These are phyloP conservation scores for Cyclostephanos invisitatus DNA, from an alignment of 108 stramenopile genomes.

Conservation along the genomic window DNA sequence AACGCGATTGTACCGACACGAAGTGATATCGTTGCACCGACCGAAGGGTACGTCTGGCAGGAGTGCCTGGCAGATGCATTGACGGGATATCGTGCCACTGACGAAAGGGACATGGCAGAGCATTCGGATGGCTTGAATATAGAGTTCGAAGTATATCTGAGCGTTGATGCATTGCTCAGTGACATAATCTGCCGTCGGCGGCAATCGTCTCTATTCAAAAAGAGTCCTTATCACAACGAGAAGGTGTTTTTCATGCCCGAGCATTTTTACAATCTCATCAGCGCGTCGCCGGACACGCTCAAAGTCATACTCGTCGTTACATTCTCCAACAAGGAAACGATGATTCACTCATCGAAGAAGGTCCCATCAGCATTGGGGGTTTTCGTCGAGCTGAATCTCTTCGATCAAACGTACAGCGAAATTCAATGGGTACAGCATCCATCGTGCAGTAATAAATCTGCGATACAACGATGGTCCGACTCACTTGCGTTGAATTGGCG, in stretches of 20 bases:
- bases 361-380: slow-evolving; percentile 60
- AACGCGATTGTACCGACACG: slow-evolving; percentile 24
- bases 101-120: not conserved
- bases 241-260: slow-evolving; percentile 44
- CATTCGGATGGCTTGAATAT: slow-evolving; percentile 28
- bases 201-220: slow-evolving; percentile 37
- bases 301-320: slow-evolving; percentile 55
- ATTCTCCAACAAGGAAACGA: slow-evolving; percentile 51
- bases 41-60: slow-evolving; percentile 45
- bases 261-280: slow-evolving; percentile 66
- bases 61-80: slow-evolving; percentile 23
- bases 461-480: slow-evolving; percentile 59
- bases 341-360: slow-evolving; percentile 20
- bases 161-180: slow-evolving; percentile 57
- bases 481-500: slow-evolving; percentile 63
- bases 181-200: slow-evolving; percentile 47
- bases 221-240: slow-evolving; percentile 27
- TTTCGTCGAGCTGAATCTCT: slow-evolving; percentile 55
- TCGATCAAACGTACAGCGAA: slow-evolving; percentile 57
- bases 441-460: slow-evolving; percentile 10
- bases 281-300: slow-evolving; percentile 39
- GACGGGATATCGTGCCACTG: slow-evolving; percentile 17
- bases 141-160: slow-evolving; percentile 52
- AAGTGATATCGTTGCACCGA: slow-evolving; percentile 33
- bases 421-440: slow-evolving; percentile 63